Evolutionary conservation across 2,329 filamentous ascomycete genomes (phyloP).

Genomic region (Aaosphaeria arxii): DNA sequence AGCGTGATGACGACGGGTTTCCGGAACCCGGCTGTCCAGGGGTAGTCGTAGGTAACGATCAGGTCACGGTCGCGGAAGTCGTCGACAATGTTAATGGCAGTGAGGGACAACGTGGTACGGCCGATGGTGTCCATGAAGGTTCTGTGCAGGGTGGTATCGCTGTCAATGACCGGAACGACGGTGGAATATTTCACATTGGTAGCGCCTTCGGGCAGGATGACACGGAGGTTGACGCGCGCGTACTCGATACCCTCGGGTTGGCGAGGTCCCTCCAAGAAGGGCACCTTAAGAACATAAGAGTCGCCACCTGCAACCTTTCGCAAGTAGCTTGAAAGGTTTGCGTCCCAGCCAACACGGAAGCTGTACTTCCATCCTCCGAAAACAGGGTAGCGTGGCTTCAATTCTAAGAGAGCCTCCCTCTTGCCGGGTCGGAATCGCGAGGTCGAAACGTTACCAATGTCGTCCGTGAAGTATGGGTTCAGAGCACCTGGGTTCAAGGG

Average conservation of each 20-base stretch:
- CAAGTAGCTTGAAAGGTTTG: slow-evolving; percentile 73
- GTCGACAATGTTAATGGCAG: slow-evolving; percentile 83
- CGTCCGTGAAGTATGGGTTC: slow-evolving; percentile 92
- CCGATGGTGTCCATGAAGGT: slow-evolving; percentile 94
- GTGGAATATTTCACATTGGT: slow-evolving; percentile 78
- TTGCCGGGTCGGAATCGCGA: slow-evolving; percentile 77
- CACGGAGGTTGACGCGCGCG: slow-evolving; percentile 71
- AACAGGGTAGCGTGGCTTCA: slow-evolving; percentile 92
- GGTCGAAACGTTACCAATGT: slow-evolving; percentile 95
- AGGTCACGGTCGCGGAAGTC: slow-evolving; percentile 82
- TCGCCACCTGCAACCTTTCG: slow-evolving; percentile 61
- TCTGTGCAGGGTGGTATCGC: slow-evolving; percentile 64
- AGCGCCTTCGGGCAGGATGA: slow-evolving; percentile 89
- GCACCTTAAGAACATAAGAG: slow-evolving; percentile 82
- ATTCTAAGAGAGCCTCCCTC: slow-evolving; percentile 78
- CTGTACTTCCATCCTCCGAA: slow-evolving; percentile 99
- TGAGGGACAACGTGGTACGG: slow-evolving; percentile 76
- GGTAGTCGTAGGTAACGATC: slow-evolving; percentile 84
- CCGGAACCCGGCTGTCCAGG: slow-evolving; percentile 68
- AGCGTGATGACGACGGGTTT: slow-evolving; percentile 83
- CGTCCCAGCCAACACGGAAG: slow-evolving; percentile 95
- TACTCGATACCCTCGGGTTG: slow-evolving; percentile 84
- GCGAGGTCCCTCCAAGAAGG: slow-evolving; percentile 90
- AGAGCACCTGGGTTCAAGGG: slow-evolving; percentile 75
- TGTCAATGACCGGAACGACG: slow-evolving; percentile 66